Base-by-base conservation (phyloP, 257 asterid species). In the Osmanthus fragrans region DNA sequence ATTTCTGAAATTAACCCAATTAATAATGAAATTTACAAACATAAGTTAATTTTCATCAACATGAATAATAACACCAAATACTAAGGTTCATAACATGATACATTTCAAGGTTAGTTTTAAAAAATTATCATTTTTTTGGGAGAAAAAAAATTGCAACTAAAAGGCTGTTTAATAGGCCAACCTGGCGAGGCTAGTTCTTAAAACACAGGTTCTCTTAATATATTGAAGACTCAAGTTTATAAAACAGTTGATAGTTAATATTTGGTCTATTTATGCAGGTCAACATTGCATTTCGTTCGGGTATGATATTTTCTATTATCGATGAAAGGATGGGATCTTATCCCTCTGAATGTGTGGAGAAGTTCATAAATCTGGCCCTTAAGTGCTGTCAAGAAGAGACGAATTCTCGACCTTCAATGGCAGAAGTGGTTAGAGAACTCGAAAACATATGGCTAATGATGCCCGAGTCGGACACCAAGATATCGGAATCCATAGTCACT, bases 291-390 rank as follows among this genome's bases (percentile, higher is more conserved):
- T 84, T 86, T 71, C 88, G 83, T 71, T 84, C 93, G 23, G 96
- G 98, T 30, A 77, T 80, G 83, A 84, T 92, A 51, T 89, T 92
- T 82, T 86, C 94, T 1, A 74, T 89, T 27, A 76, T 92, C n/a
- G 97, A 92, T 65, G 92, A 82, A 71, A 72, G 71, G 23, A 92
- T 92, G 96, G 96, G 94, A 42, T 85, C 96, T 10, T 92, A 89
- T 75, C 93, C 96, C 70, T 84, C 89, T 0, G 93, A 90, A 58
- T 88, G 92, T 32, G 92, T 90, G 69, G 89, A 84, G 63, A 92
- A 90, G 83, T 90, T 92, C 58, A 1, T 90, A 63, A 87, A 73
- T 73, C 86, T 92, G 51, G 94, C 96, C 36, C 92, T 92, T 16
- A 90, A 78, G 71, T 92, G 96, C 72, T 92, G 96, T 88, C 84